Percentiles rank a stretch among this genome's conserved stretches.
phyloP scores from a whole-genome alignment of 306 rosid species.

The Cucumis sativus region DNA sequence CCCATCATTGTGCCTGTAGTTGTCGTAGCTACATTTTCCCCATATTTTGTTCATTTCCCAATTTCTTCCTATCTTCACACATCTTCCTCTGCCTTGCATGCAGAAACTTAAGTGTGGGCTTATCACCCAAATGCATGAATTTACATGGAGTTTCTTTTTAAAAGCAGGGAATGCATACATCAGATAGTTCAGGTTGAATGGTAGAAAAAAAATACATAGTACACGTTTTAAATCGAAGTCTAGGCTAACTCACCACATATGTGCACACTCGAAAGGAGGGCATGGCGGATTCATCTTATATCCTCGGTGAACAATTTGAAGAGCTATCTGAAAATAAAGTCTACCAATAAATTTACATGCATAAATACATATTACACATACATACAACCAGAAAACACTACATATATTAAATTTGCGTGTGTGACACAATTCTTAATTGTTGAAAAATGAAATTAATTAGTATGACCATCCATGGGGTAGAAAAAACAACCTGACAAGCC shows the following conservation, averaged over 20 bases:
- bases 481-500: conserved; percentile 72
- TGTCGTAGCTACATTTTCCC: neutral
- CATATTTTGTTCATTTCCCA: neutral
- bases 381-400: conserved; percentile 6
- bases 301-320: conserved; percentile 72
- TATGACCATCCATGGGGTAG: conserved; percentile 17
- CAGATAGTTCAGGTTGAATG: neutral
- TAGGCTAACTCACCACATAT: conserved; percentile 47
- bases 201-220: neutral
- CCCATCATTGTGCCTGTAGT: neutral
- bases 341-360: conserved; percentile 12
- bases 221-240: neutral
- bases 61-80: neutral
- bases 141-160: neutral
- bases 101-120: neutral
- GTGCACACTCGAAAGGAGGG: conserved; percentile 94
- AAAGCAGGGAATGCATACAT: neutral
- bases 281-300: conserved; percentile 89
- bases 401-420: neutral
- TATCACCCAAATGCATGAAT: neutral
- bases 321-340: conserved; percentile 78
- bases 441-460: conserved; percentile 10
- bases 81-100: neutral
- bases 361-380: neutral
- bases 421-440: conserved; percentile 1